These are phyloP conservation scores for Trypanosoma scelopori DNA, from an alignment of 208 protist species.

Conservation along the genomic window DNA sequence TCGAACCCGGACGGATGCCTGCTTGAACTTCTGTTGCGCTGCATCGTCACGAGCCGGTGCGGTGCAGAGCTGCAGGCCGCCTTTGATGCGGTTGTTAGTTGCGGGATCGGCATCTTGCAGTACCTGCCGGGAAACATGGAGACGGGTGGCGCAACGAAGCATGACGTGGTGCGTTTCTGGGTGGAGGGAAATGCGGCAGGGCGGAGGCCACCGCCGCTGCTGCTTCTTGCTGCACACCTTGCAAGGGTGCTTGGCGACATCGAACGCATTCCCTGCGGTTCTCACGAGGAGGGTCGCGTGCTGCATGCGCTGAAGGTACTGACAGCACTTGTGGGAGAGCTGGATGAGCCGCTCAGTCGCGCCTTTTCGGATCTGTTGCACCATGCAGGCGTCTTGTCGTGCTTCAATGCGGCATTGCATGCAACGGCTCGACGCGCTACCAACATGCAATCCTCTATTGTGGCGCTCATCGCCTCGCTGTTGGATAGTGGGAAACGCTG, in stretches of 20 bases:
- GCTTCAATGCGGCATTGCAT: slow-evolving; percentile 23
- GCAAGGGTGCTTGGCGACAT: slow-evolving; percentile 21
- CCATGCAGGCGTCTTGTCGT: slow-evolving; percentile 29
- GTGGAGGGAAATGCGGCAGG: slow-evolving; percentile 29
- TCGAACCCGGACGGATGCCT: slow-evolving; percentile 26
- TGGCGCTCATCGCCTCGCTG: slow-evolving; percentile 39
- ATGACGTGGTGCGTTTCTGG: slow-evolving; percentile 64
- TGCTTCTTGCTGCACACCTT: slow-evolving; percentile 29
- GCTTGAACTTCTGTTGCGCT: slow-evolving; percentile 42
- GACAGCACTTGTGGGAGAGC: slow-evolving; percentile 30
- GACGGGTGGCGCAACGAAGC: slow-evolving; percentile 24
- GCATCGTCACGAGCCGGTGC: slow-evolving; percentile 32
- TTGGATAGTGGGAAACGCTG: slow-evolving; percentile 13
- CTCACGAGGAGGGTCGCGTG: slow-evolving; percentile 36
- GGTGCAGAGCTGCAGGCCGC: slow-evolving; percentile 45
- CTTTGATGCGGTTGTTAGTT: slow-evolving; percentile 36
- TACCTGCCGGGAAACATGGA: slow-evolving; percentile 21
- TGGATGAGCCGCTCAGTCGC: slow-evolving; percentile 26
- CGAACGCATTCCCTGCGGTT: slow-evolving; percentile 7
- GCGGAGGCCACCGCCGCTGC: slow-evolving; percentile 37
- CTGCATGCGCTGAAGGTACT: slow-evolving; percentile 48
- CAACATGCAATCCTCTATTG: slow-evolving; percentile 61
- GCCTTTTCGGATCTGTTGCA: slow-evolving; percentile 31
- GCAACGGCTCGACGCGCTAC: slow-evolving; percentile 28
- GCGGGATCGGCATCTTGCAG: slow-evolving; percentile 25